Evolutionary conservation across 148 eudicot genomes (phyloP), one percentile per base, ranked within the genome.

Genomic region (Rhododendron ferrugineum): DNA sequence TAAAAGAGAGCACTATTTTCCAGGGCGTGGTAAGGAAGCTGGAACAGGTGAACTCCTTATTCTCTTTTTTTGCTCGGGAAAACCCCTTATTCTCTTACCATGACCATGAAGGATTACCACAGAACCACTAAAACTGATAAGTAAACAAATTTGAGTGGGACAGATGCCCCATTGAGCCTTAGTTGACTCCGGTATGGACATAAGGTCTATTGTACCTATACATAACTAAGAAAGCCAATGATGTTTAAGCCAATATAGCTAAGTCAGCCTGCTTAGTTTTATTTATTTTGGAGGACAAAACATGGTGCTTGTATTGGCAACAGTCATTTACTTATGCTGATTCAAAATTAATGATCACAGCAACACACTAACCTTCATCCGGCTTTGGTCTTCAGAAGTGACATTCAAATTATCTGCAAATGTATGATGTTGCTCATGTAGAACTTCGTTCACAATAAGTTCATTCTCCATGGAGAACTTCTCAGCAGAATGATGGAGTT

Each of bases 361-460:
- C 86, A 83, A 86, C 80, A 62, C 85, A 86, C 94, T 34, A 82
- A 97, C 99, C 99, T 94, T 93, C 49, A 91, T 44, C 66, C 49
- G 50, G 30, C 62, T 87, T 30, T 90, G 86, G 86, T 88, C 88
- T 85, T 89, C 91, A 83, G 86, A 88, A 84, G 88, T 82, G 84
- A 79, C 87, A 88, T 85, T 89, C 80, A 89, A 85, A 79, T 70
- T 88, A 82, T 93, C 91, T 76, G 90, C 87, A 80, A 93, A 89
- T 82, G 86, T 90, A 77, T 87, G 92, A 28, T 87, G 93, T 85
- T 88, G 90, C 85, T 89, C 94, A 89, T 95, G 98, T 81, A 97
- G 92, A 79, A 89, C 85, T 89, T 94, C 98, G 85, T 97, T 95
- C 36, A 97, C 96, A 84, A 97, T 86, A 78, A 91, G 80, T 86